phyloP scores from a whole-genome alignment of 2,329 filamentous ascomycete genomes.

The Claviceps sp. region DNA sequence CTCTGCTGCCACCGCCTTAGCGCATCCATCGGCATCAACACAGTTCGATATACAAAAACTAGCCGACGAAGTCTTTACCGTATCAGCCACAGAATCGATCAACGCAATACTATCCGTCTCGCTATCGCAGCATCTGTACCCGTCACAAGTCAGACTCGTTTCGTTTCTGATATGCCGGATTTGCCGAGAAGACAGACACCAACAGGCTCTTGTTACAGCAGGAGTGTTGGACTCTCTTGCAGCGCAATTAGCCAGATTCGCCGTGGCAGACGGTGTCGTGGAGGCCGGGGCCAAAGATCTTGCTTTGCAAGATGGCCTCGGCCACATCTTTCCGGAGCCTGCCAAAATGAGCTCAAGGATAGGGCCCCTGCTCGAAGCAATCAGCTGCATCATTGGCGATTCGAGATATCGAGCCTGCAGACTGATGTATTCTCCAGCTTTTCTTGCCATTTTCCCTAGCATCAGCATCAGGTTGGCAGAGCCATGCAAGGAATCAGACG shows the following conservation, averaged over 20 bases:
- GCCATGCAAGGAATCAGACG: slow-evolving; percentile 32
- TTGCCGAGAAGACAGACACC: slow-evolving; percentile 59
- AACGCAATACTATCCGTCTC: slow-evolving; percentile 50
- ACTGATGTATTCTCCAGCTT: slow-evolving; percentile 53
- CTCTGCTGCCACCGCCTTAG: slow-evolving; percentile 47
- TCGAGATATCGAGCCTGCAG: slow-evolving; percentile 68
- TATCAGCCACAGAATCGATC: slow-evolving; percentile 47
- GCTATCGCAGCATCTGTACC: slow-evolving; percentile 35
- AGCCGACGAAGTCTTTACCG: slow-evolving; percentile 51
- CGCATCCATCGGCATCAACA: slow-evolving; percentile 34
- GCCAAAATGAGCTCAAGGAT: slow-evolving; percentile 47
- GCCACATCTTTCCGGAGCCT: slow-evolving; percentile 46
- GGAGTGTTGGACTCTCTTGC: slow-evolving; percentile 71
- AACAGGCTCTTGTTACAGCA: slow-evolving; percentile 54
- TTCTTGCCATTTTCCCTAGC: slow-evolving; percentile 55
- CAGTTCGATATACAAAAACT: slow-evolving; percentile 36
- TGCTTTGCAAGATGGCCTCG: slow-evolving; percentile 39
- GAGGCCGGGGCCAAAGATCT: slow-evolving; percentile 47
- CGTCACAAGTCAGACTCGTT: slow-evolving; percentile 49
- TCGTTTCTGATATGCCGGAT: slow-evolving; percentile 41
- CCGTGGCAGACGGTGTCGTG: slow-evolving; percentile 55
- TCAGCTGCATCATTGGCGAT: slow-evolving; percentile 62
- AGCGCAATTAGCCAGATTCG: slow-evolving; percentile 56
- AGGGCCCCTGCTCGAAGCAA: slow-evolving; percentile 60
- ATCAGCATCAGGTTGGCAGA: slow-evolving; percentile 38